These are phyloP conservation scores for Colletotrichum destructivum DNA, from an alignment of 2,329 filamentous ascomycete genomes.

Conservation along the genomic window DNA sequence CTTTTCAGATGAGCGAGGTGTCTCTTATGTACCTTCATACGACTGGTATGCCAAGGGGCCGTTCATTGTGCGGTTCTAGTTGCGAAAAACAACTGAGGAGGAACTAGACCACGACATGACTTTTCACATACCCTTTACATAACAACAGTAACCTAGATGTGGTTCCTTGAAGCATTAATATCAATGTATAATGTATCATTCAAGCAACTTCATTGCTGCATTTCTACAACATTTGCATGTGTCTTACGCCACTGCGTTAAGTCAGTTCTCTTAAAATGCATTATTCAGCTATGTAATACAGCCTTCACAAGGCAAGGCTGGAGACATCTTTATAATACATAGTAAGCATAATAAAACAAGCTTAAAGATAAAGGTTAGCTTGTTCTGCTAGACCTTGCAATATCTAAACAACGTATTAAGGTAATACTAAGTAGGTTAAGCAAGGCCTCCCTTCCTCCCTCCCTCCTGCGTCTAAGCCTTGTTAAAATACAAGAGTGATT, in stretches of 20 bases:
- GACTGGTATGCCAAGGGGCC: background rate
- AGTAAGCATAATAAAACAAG: background rate
- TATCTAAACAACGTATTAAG: background rate
- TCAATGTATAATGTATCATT: slow-evolving; percentile 37
- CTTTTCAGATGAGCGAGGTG: slow-evolving; percentile 5
- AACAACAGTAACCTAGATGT: slow-evolving; percentile 5
- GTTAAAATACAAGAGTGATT: no score
- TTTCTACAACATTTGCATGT: background rate
- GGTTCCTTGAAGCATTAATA: slow-evolving; percentile 7
- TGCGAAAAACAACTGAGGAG: slow-evolving; percentile 7
- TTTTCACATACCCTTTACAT: slow-evolving; percentile 32
- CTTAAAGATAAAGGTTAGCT: background rate
- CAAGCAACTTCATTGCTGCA: background rate
- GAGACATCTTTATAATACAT: no score
- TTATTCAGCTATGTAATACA: background rate
- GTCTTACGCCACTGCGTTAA: background rate
- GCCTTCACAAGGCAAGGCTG: background rate
- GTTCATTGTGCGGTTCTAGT: background rate
- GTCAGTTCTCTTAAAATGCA: no score
- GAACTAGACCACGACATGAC: slow-evolving; percentile 14
- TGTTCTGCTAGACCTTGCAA: background rate
- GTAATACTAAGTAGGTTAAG: no score
- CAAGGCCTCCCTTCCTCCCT: no score
- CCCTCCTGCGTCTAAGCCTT: no score
- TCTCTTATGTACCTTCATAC: slow-evolving; percentile 16